These are phyloP conservation scores for Apiospora hydei DNA, from an alignment of 2,329 filamentous ascomycete genomes.

Conservation along the genomic window DNA sequence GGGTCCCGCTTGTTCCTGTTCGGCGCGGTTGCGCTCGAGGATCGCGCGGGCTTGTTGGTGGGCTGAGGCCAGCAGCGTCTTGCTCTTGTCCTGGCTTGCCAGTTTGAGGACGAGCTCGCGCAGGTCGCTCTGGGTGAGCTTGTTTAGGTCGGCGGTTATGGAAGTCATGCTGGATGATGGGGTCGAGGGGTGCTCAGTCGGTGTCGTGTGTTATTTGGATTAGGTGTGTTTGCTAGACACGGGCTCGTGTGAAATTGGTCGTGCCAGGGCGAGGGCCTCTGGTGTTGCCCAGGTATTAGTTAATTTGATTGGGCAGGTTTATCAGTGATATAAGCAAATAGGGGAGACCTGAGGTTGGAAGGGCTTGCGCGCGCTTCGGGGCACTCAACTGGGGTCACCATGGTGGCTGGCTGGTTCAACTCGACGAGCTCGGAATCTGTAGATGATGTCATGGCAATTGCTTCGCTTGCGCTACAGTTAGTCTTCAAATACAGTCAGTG, in stretches of 20 bases:
- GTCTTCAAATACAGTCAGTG: too few species aligned
- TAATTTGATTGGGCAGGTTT: not conserved
- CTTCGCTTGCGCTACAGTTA: not conserved
- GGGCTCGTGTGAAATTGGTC: too few species aligned
- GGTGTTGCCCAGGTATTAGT: not conserved
- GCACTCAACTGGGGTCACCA: not conserved
- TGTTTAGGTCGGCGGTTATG: not conserved
- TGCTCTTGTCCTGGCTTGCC: not conserved
- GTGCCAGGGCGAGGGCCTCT: too few species aligned
- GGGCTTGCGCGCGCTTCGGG: not conserved
- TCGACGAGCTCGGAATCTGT: not conserved
- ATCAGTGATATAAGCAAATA: not conserved
- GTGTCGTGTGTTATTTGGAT: too few species aligned
- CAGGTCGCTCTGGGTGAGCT: not conserved
- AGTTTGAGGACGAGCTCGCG: slow-evolving; percentile 2
- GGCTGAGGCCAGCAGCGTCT: not conserved
- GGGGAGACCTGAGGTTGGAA: not conserved
- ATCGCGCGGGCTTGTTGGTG: not conserved
- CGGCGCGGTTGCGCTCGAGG: slow-evolving; percentile 11
- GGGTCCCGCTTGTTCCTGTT: not conserved
- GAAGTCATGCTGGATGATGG: not conserved
- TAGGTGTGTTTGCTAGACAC: too few species aligned
- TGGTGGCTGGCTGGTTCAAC: not conserved
- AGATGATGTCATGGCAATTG: not conserved
- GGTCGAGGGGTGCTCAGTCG: too few species aligned